Conservation (phyloP, 805 yeast species). For the Schwanniomyces sp. region DNA sequence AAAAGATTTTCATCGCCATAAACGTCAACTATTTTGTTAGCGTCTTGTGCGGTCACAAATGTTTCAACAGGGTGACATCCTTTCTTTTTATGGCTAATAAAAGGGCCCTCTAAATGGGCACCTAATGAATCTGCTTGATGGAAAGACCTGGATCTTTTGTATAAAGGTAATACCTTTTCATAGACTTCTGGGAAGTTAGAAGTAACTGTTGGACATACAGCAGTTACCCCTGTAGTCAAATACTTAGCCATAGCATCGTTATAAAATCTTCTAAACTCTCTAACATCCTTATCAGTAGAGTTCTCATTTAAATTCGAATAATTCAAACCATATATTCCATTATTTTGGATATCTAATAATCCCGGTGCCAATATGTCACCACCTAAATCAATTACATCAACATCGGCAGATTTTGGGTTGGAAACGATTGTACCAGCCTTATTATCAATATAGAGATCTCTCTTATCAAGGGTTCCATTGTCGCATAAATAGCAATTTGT, state of each 20-base stretch:
- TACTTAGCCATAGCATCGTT: slow-evolving; percentile 46
- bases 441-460: slow-evolving; percentile 46
- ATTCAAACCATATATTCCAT: slow-evolving; percentile 58
- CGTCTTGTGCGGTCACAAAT: slow-evolving; percentile 37
- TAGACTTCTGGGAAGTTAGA: slow-evolving; percentile 52
- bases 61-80: slow-evolving; percentile 53
- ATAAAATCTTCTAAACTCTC: slow-evolving; percentile 34
- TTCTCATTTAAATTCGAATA: slow-evolving; percentile 38
- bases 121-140: slow-evolving; percentile 48
- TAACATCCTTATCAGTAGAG: slow-evolving; percentile 30
- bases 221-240: slow-evolving; percentile 53
- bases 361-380: slow-evolving; percentile 55
- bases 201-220: slow-evolving; percentile 57
- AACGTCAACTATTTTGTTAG: slow-evolving; percentile 27
- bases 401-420: slow-evolving; percentile 15
- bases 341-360: slow-evolving; percentile 55
- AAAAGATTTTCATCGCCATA: slow-evolving; percentile 38
- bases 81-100: slow-evolving; percentile 46
- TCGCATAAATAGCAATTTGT: slow-evolving; percentile 46
- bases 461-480: slow-evolving; percentile 33
- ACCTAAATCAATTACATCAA: slow-evolving; percentile 41
- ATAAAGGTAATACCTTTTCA: slow-evolving; percentile 44
- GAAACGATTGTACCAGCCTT: slow-evolving; percentile 40
- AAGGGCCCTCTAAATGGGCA: slow-evolving; percentile 63
- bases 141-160: slow-evolving; percentile 31